Evolutionary conservation across 768 basidiomycete genomes (phyloP), one percentile per base, ranked within the genome.

Genomic region (Mycena pura): DNA sequence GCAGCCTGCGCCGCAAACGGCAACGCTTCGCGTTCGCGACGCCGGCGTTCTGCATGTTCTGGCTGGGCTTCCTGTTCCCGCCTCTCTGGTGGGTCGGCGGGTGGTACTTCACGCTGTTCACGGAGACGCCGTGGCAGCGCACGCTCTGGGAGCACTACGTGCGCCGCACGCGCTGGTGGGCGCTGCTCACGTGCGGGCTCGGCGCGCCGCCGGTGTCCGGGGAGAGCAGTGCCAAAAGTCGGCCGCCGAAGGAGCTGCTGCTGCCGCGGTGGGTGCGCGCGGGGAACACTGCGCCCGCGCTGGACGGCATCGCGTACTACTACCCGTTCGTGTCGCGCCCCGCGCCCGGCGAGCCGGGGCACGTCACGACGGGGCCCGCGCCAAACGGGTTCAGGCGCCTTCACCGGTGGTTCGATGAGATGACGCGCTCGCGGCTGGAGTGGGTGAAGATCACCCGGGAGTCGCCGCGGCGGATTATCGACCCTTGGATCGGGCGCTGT

Each of bases 271-370:
- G 64, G 64, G 64, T 66, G n/a, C 40, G 51, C n/a, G 25, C 22
- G 50, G 51, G 43, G 47, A 51, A 62, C 57, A 29, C 53, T 17
- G 19, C 51, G 22, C 45, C 64, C 13, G 47, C 60, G 47, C 39
- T 66, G 22, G 44, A 59, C n/a, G 64, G 64, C 36, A 66, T 66
- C 44, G 57, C 64, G n/a, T 66, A 66, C 52, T 66, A 66, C 28
- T 66, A 66, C 47, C 64, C 64, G n/a, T 66, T 62, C 53, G 64
- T 66, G 5, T 66, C 64, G 45, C 64, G 64, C 24, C 60, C 60
- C 5, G 29, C 59, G 40, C 47, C 48, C 17, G 54, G 54, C 34
- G 54, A 56, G 51, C 51, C 19, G 13, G 60, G 60, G 41, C 52
- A 66, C 54, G 47, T 61, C 39, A 43, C 60, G 17, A 59, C 56